Percentiles rank a stretch among this genome's conserved stretches.
These are phyloP conservation scores for Penicillium oxalicum DNA, from an alignment of 2,329 filamentous ascomycete species.

Conservation along the genomic window DNA sequence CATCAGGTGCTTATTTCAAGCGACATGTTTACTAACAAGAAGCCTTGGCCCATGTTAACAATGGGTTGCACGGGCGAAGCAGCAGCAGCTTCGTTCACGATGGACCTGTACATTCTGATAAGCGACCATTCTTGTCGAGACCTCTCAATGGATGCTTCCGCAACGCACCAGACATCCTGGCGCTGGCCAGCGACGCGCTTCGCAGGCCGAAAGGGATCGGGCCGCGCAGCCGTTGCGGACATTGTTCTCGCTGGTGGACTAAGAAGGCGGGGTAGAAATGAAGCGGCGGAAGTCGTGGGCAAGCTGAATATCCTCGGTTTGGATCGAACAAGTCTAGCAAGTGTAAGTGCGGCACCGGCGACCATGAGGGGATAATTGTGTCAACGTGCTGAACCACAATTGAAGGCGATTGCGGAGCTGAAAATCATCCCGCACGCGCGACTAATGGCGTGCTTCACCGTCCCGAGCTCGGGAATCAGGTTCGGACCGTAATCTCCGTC, in stretches of 20 bases:
- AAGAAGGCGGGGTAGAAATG: slow-evolving; percentile 17
- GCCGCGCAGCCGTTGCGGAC: slow-evolving; percentile 34
- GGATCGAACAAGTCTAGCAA: slow-evolving; percentile 5
- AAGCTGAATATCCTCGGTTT: background rate
- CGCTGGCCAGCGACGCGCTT: slow-evolving; percentile 45
- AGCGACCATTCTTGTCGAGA: slow-evolving; percentile 4
- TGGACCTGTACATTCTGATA: slow-evolving; percentile 45
- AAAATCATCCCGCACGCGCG: slow-evolving; percentile 1
- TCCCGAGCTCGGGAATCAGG: slow-evolving; percentile 2
- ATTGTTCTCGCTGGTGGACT: slow-evolving; percentile 29
- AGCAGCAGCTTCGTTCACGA: slow-evolving; percentile 62
- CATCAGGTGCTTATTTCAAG: too few species aligned
- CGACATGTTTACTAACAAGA: slow-evolving; percentile 43
- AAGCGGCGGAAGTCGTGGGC: slow-evolving; percentile 3
- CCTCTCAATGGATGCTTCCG: background rate
- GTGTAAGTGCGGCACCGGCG: slow-evolving; percentile 4
- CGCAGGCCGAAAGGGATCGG: slow-evolving; percentile 43
- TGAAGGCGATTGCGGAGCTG: slow-evolving; percentile 4
- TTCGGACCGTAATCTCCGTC: background rate
- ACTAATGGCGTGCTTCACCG: slow-evolving; percentile 19
- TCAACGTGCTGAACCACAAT: background rate
- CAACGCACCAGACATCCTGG: slow-evolving; percentile 46
- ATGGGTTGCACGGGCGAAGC: slow-evolving; percentile 60
- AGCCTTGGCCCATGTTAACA: slow-evolving; percentile 64
- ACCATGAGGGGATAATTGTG: slow-evolving; percentile 7